Conservation (phyloP, 768 basidiomycete genomes). For the Boletus rubescentipes region DNA sequence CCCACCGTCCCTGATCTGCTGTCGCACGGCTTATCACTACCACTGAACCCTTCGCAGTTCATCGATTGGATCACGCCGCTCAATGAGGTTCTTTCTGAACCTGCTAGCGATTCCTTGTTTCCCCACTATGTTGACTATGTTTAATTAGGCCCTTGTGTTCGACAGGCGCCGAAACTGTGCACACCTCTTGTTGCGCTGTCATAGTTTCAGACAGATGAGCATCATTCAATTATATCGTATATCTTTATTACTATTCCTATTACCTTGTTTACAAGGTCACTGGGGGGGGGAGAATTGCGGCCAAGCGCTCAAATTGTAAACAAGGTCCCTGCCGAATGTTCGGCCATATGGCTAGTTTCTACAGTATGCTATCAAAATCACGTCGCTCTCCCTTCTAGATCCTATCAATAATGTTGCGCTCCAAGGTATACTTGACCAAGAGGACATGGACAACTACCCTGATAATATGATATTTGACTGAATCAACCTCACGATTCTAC, state of each 20-base stretch:
- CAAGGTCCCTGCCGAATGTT: no score
- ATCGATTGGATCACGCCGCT: slow-evolving; percentile 17
- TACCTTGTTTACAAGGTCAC: no score
- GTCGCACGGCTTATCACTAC: neutral
- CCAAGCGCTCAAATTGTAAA: no score
- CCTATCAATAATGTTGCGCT: neutral
- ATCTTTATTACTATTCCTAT: neutral
- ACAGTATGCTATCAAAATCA: neutral
- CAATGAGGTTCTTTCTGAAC: neutral
- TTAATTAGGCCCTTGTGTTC: neutral
- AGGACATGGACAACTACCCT: no score
- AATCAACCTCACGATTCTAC: no score
- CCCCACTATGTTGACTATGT: neutral
- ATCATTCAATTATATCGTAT: neutral
- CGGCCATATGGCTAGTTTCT: no score
- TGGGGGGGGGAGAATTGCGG: no score
- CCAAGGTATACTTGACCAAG: no score
- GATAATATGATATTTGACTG: no score
- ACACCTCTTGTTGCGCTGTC: neutral
- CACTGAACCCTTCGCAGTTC: neutral
- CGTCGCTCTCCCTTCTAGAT: neutral
- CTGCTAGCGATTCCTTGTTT: neutral
- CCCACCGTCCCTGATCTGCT: neutral
- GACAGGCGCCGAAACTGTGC: neutral
- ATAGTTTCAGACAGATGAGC: neutral